phyloP scores from a whole-genome alignment of 2,329 filamentous ascomycete genomes.

The Rhexocercosporidium sp. region DNA sequence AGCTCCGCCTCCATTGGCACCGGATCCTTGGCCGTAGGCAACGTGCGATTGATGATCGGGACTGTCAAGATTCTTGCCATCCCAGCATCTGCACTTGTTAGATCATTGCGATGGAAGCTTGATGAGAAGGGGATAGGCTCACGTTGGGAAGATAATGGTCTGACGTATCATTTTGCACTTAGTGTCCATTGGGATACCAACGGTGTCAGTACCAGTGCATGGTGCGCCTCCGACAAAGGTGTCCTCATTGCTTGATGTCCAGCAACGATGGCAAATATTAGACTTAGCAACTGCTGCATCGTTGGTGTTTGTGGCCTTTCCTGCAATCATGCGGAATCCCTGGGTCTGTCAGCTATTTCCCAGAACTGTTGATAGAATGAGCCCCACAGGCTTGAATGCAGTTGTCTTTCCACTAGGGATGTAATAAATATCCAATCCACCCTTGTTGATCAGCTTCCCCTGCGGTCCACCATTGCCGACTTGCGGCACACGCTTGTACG shows the following conservation, averaged over 20 bases:
- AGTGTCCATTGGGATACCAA: slow-evolving; percentile 56
- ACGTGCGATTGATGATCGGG: slow-evolving; percentile 66
- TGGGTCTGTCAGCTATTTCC: neutral
- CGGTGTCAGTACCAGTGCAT: slow-evolving; percentile 59
- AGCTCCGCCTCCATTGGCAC: slow-evolving; percentile 70
- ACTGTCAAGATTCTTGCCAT: slow-evolving; percentile 67
- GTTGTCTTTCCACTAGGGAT: slow-evolving; percentile 29
- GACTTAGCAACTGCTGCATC: slow-evolving; percentile 15
- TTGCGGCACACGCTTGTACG: slow-evolving; percentile 68
- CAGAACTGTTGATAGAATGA: slow-evolving; percentile 47
- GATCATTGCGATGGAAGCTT: slow-evolving; percentile 41
- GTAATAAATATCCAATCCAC: slow-evolving; percentile 33
- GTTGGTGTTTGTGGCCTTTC: slow-evolving; percentile 27
- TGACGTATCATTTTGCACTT: slow-evolving; percentile 57
- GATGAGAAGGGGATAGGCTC: neutral
- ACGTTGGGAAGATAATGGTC: slow-evolving; percentile 59
- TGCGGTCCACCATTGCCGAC: slow-evolving; percentile 45
- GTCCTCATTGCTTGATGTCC: slow-evolving; percentile 52
- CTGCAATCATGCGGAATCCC: slow-evolving; percentile 35
- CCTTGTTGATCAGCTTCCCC: slow-evolving; percentile 28
- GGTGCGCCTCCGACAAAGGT: slow-evolving; percentile 60
- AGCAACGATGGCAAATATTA: slow-evolving; percentile 41
- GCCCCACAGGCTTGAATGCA: slow-evolving; percentile 46
- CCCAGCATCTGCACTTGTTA: slow-evolving; percentile 76
- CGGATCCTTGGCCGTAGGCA: slow-evolving; percentile 69